Base-by-base conservation (phyloP, 768 basidiomycete species). In the Boletus subcaerulescens region DNA sequence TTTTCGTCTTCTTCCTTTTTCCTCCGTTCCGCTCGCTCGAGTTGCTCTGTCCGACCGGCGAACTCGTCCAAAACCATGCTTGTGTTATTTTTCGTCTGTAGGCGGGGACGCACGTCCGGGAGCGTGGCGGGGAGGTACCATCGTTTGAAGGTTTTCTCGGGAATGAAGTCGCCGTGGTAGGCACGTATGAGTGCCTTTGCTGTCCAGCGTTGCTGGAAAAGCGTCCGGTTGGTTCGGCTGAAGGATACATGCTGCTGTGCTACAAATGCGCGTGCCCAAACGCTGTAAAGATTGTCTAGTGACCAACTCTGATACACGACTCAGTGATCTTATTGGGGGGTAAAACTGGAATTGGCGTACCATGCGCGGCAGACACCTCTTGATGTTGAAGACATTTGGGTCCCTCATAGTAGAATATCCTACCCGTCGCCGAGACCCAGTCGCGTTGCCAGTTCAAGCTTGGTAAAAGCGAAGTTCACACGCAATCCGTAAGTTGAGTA, bases 91-190 rank as follows among this genome's bases (percentile, higher is more conserved):
- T 45, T 48, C 14, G 74, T 63, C 8, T 43, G 77, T 67, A 59
- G 63, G 39, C 76, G 80, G 41, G 81, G 92, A 46, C 90, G 88
- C 50, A 92, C 89, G 64, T 93, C 91, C 0, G 91, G 96, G 15
- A 98, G 78, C 0, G 81, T 86, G 55, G 82, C 77, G 15, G 96
- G 96, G 36, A 99, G 81, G 70, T 93, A 98, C 89, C 93, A 94
- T 53, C 89, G 84, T 68, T 94, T 94, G 81, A 98, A 98, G 36
- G 87, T 86, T 64, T 87, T 89, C 76, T 96, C 93, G 50, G 86
- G 86, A 57, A 98, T 93, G 67, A 82, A 88, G 78, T 97, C 95
- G 22, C 95, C 94, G 67, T 98, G 97, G 78, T 98, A 98, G 5
- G 85, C 95, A 52, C 95, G 86, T 32, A 93, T 81, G 55, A 93